Conservation (phyloP, 306 rosid genomes). For the Quercus gilva region DNA sequence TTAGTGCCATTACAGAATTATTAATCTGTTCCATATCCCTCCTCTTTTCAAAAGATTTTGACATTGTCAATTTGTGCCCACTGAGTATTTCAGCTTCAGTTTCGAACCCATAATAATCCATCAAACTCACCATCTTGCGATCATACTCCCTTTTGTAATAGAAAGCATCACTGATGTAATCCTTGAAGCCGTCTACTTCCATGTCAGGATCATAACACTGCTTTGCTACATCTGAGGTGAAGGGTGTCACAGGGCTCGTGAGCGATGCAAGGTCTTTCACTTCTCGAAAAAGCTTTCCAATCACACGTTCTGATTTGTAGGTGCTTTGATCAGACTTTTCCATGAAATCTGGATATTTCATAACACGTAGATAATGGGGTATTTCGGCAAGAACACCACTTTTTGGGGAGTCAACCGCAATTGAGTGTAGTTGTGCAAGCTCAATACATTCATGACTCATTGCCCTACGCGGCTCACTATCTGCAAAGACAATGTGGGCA, state of each 20-base stretch:
- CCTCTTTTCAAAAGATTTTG: slow-evolving; percentile 46
- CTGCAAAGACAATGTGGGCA: slow-evolving; percentile 44
- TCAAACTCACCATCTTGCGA: slow-evolving; percentile 49
- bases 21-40: slow-evolving; percentile 55
- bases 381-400: slow-evolving; percentile 33
- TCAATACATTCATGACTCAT: slow-evolving; percentile 10
- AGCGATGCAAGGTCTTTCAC: slow-evolving; percentile 26
- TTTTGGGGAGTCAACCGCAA: slow-evolving; percentile 42
- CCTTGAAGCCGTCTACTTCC: slow-evolving; percentile 61
- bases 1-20: slow-evolving; percentile 53
- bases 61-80: slow-evolving; percentile 52
- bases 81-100: slow-evolving; percentile 76
- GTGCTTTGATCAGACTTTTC: slow-evolving; percentile 24
- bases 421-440: slow-evolving; percentile 36
- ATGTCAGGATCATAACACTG: slow-evolving; percentile 35
- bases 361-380: slow-evolving; percentile 3
- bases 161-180: slow-evolving; percentile 60
- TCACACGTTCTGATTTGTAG: slow-evolving; percentile 32
- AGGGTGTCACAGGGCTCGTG: slow-evolving; percentile 8
- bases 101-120: slow-evolving; percentile 71
- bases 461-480: slow-evolving; percentile 19
- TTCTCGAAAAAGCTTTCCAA: slow-evolving; percentile 38
- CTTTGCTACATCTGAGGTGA: slow-evolving; percentile 27
- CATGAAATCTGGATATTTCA: slow-evolving; percentile 40
- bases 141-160: slow-evolving; percentile 61